These are phyloP conservation scores for Bjerkandera adusta DNA, from an alignment of 1,284 basidiomycete genomes.

Conservation along the genomic window DNA sequence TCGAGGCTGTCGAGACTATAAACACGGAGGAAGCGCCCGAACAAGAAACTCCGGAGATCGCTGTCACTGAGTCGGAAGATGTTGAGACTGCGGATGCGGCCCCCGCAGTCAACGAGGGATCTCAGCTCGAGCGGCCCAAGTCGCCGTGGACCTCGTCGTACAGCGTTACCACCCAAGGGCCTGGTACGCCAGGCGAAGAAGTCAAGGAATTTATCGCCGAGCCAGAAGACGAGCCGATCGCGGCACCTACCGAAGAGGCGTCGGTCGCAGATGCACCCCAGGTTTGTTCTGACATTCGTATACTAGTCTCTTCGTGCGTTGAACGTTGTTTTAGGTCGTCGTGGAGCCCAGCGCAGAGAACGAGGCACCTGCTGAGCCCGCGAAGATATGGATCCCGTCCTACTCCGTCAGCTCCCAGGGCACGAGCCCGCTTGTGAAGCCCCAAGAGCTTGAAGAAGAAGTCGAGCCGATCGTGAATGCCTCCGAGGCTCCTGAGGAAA, in stretches of 20 bases:
- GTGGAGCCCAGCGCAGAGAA: neutral
- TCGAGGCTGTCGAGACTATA: neutral
- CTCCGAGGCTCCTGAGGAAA: constrained; percentile 6
- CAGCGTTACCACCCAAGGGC: constrained; percentile 37
- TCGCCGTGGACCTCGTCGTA: constrained; percentile 45
- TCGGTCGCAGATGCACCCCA: constrained; percentile 10
- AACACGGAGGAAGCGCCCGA: constrained; percentile 7
- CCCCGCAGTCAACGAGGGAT: neutral
- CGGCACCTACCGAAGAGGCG: constrained; percentile 16
- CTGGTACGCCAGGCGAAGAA: constrained; percentile 19
- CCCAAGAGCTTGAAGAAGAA: constrained; percentile 21
- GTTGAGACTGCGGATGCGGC: neutral
- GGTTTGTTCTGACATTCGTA: neutral
- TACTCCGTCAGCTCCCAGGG: constrained; percentile 20
- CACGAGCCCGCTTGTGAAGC: constrained; percentile 16
- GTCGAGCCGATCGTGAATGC: constrained; percentile 22
- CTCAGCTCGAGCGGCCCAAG: constrained; percentile 29
- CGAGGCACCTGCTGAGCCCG: neutral
- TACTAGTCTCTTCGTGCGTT: too few species aligned
- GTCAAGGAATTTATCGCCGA: constrained; percentile 24
- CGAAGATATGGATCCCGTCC: constrained; percentile 10
- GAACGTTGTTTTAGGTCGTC: too few species aligned
- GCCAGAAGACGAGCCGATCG: constrained; percentile 24
- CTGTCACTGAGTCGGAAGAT: constrained; percentile 8
- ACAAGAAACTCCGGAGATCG: constrained; percentile 8